Base-by-base conservation (phyloP, 225 moss, liverwort and hornwort species). In the Climacium dendroides region DNA sequence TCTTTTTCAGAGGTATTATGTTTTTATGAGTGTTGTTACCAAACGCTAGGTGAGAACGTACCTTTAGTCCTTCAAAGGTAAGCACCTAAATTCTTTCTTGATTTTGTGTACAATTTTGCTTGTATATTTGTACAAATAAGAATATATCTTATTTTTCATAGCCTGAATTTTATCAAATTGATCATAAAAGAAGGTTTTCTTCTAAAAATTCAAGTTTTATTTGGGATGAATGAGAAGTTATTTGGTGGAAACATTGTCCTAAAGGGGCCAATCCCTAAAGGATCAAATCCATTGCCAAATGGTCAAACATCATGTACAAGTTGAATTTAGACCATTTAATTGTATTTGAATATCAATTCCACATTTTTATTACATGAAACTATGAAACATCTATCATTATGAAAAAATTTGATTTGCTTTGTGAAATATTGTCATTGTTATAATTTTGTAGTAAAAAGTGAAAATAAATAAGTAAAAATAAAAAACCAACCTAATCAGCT, bases 161-260 rank as follows among this genome's bases (percentile, higher is more conserved):
- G 20, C 8, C 10, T 32, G 4, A 20, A 50, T 50, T 74, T 74
- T 13, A 32, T 50, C 3, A 74, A 48, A 32, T 50, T 29, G 10
- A 18, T 73, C 6, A 17, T 4, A n/a, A 32, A 7, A 0, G 6
- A 12, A 45, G 2, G 3, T 32, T 50, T 19, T 48, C 4, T 12
- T 74, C 4, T 19, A 11, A 19, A 30, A 0, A 47, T 29, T 45
- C 1, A 30, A 73, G 6, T 30, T 29, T 29, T 30, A 29, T 0
- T 47, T 18, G 2, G 0, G 5, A 11, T 48, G 19, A 48, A 30
- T 74, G 32, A 74, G 2, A 19, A 19, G 4, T 15, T 19, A 48
- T 48, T 50, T 32, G 12, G 5, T 0, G 0, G 0, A 48, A 13
- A 32, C 12, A 20, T 50, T 12, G 13, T 20, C 8, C 0, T 7